Evolutionary conservation across 768 basidiomycete genomes (phyloP), one percentile per base, ranked within the genome.

Genomic region (Rubroboletus pulcherrimus): DNA sequence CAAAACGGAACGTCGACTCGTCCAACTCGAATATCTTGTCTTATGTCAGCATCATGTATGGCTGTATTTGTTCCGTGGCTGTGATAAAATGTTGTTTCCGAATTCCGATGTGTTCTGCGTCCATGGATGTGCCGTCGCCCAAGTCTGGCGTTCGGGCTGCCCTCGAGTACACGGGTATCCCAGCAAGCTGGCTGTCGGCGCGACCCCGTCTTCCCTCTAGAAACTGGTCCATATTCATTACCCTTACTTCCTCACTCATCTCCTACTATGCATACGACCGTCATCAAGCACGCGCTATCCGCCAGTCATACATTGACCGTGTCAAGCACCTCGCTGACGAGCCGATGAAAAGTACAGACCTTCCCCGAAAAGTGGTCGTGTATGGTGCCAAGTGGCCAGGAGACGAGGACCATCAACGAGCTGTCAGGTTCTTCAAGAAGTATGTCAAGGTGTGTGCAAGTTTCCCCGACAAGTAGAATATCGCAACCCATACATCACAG

Each of bases 161-260:
- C n/a, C 79, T 91, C 57, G 76, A 79, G 62, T 86, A 85, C 73
- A 87, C 82, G 2, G 84, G 85, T 52, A 79, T 86, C 14, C 84
- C 85, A 29, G 77, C 85, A 15, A 87, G 87, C 47, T 93, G 92
- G 82, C 78, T 97, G 39, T 82, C 85, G 61, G 91, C 89, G 69
- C 83, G 89, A 35, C 95, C 94, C 2, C 85, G 83, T 59, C 79
- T 95, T 15, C 96, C 95, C 4, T 93, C 91, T 1, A 81, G 92
- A 58, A 97, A 97, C 64, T 95, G 93, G 93, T 83, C 92, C 61
- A 93, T 96, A 65, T 98, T 98, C 75, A 79, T 93, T 54, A 78
- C 85, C 30, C 72, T 93, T 62, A 86, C 91, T 5, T 84, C 85
- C 14, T 80, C 87, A 7, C 63, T 89, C 33, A 65, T 85, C 4